These are phyloP conservation scores for Pseudoscleropodium purum DNA, from an alignment of 225 moss, liverwort and hornwort species.

Conservation along the genomic window DNA sequence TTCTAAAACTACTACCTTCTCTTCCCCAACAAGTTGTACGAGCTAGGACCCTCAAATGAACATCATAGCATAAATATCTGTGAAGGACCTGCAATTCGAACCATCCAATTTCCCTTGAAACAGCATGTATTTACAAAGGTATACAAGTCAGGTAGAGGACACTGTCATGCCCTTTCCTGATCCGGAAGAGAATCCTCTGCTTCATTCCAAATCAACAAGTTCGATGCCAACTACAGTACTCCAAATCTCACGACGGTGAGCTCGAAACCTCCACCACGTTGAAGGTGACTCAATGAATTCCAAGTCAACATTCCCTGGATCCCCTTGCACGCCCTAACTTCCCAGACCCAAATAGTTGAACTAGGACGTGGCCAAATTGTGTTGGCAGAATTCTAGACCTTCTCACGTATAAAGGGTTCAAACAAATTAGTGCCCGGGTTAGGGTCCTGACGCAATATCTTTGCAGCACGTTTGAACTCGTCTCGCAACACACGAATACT, in stretches of 20 bases:
- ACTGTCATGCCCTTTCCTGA: neutral
- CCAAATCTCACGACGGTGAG: neutral
- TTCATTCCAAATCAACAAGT: constrained; percentile 1
- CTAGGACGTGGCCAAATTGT: neutral
- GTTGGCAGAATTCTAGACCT: neutral
- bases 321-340: neutral
- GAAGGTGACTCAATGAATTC: neutral
- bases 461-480: constrained; percentile 84
- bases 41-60: neutral
- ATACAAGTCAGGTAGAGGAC: constrained; percentile 1
- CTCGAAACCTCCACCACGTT: neutral
- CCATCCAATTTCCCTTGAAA: constrained; percentile 6
- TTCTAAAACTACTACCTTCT: neutral
- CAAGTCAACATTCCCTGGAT: neutral
- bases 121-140: constrained; percentile 27
- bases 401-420: constrained; percentile 79
- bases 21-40: neutral
- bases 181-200: neutral
- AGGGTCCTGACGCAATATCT: constrained; percentile 63
- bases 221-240: neutral
- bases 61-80: neutral
- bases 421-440: constrained; percentile 70
- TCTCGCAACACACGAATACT: constrained; percentile 94
- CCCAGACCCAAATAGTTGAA: neutral
- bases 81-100: neutral